Evolutionary conservation across 331 rosid genomes (phyloP), one percentile per base, ranked within the genome.

Genomic region (Prunus yedoensis): DNA sequence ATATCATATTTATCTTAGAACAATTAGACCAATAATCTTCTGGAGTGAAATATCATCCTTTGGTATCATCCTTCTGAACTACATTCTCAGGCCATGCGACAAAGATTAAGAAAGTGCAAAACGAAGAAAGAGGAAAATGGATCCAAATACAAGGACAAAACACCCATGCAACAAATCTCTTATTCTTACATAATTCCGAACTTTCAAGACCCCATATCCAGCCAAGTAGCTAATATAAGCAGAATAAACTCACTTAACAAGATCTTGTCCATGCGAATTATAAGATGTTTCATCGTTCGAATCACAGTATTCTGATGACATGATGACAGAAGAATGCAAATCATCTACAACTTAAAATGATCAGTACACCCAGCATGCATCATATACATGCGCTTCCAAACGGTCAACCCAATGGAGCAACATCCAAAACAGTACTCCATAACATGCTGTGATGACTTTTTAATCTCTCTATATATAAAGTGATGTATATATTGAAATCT

Each of bases 181-280:
- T 58, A 27, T 59, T 59, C 18, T 3, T 32, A 74, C 25, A 50
- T 28, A 2, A 61, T 47, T 60, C 50, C 78, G 13, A 30, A 47
- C 49, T 74, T 35, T 47, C 10, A 74, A 28, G 51, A 61, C 35
- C 47, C 47, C n/a, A 9, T 35, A 74, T 28, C 77, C 60, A 74
- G 50, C 57, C 73, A 23, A 67, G 32, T 18, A 66, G 66, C 57
- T 66, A 71, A 14, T 16, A 54, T 50, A 54, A 76, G 68, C 75
- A 70, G 57, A 27, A 35, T 68, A 43, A 50, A 74, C 65, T 76
- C 78, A 74, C 47, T 70, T 82, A n/a, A 57, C 58, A 28, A 66
- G 68, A 81, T 79, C 74, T 73, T 18, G 47, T 71, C 68, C 91
- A 87, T 89, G 88, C 80, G 85, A 87, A n/a, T n/a, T n/a, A n/a